Base-by-base conservation (phyloP, 331 rosid genomes). In the Quercus tomentella region DNA sequence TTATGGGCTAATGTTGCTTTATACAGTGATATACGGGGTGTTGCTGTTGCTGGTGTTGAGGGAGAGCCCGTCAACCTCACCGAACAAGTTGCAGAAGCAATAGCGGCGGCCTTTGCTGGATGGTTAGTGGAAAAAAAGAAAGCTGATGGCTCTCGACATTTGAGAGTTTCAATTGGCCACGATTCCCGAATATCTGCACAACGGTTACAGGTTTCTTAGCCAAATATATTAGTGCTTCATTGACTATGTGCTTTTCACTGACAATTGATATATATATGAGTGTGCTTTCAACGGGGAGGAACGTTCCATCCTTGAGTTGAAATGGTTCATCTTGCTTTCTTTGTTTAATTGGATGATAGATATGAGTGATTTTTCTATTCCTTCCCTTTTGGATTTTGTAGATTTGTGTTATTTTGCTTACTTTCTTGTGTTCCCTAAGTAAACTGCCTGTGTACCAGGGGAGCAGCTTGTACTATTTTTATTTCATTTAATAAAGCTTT, bases 11-110 rank as follows among this genome's bases (percentile, higher is more conserved):
- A 77, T 84, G 79, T 73, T 71, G 69, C 71, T 77, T 45, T 78
- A 75, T 76, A 81, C 86, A 92, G 97, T 86, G 99, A 95, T 82
- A 95, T 95, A 73, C 96, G 97, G 20, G 99, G 97, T 63, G 97
- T 93, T 85, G 93, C 99, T 84, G 80, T 92, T 80, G 87, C 91
- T 76, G 97, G 98, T 72, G 91, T 92, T 73, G 96, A 91, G 81
- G 97, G 97, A 69, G 98, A 95, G 82, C 86, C 93, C 22, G 78
- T 95, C 78, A 92, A 83, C 83, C 87, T 92, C 84, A 85, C 98
- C 31, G 98, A 92, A 81, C 88, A 82, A 45, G 97, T 95, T 77
- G 92, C 98, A 80, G 96, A 92, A 84, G 96, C 98, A 76, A 92
- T 92, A 80, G 97, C 89, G 56, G 92, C 97, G 71, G 96, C 85